Evolutionary conservation across 805 yeast species (phyloP).

Genomic region (Hyphopichia homilentoma): DNA sequence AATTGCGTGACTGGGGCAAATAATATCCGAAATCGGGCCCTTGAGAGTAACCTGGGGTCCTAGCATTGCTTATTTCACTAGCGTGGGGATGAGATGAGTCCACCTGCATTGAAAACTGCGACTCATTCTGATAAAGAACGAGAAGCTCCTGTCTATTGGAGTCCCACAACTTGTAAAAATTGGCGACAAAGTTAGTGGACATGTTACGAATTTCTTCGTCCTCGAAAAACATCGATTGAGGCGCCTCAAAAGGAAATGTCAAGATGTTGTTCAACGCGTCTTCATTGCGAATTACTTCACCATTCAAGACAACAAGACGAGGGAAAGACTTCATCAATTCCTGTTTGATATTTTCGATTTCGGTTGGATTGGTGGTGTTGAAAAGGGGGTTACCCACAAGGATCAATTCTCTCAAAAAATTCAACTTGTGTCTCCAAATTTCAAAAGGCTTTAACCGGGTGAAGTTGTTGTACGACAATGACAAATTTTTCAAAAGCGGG

Average conservation of each 20-base stretch:
- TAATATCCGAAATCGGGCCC: constrained; percentile 56
- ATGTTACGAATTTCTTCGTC: constrained; percentile 63
- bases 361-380: constrained; percentile 22
- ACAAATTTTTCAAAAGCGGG: constrained; percentile 74
- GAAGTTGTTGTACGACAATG: constrained; percentile 74
- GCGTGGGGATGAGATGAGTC: constrained; percentile 66
- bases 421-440: constrained; percentile 73
- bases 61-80: constrained; percentile 5
- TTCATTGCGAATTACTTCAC: constrained; percentile 74
- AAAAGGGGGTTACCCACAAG: constrained; percentile 72
- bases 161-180: constrained; percentile 82
- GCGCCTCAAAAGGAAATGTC: constrained; percentile 51
- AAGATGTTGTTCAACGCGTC: constrained; percentile 48
- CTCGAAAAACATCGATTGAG: constrained; percentile 77
- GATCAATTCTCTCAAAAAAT: constrained; percentile 70
- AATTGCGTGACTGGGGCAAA: constrained; percentile 70
- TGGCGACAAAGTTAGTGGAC: constrained; percentile 73
- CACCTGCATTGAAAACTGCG: constrained; percentile 79
- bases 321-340: constrained; percentile 77
- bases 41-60: constrained; percentile 1
- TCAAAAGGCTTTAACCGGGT: constrained; percentile 58
- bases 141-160: constrained; percentile 64
- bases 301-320: constrained; percentile 73
- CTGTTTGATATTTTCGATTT: constrained; percentile 41
- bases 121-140: constrained; percentile 72